phyloP scores from a whole-genome alignment of 2,329 filamentous ascomycete genomes.

The Aspergillus candidus region DNA sequence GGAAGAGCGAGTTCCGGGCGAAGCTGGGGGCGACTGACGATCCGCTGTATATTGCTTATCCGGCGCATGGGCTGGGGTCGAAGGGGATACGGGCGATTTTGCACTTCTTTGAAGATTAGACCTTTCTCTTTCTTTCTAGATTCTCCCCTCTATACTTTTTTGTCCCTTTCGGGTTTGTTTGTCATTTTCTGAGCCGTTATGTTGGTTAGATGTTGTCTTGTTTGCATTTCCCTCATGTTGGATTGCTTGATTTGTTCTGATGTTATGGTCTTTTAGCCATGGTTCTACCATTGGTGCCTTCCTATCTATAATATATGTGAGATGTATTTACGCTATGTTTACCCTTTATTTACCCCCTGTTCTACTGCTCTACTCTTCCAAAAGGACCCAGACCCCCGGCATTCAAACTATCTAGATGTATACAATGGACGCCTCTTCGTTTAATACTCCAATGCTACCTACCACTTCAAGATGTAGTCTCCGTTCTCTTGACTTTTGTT shows the following conservation, averaged over 20 bases:
- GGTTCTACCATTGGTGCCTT: conserved; percentile 4
- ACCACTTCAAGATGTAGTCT: no score
- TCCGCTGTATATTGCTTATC: conserved; percentile 84
- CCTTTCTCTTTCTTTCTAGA: conserved; percentile 6
- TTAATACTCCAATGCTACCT: no score
- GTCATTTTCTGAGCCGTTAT: background rate
- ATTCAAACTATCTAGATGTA: no score
- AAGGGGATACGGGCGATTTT: conserved; percentile 78
- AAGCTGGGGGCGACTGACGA: conserved; percentile 85
- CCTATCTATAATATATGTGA: background rate
- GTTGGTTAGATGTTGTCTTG: background rate
- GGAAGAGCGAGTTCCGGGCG: conserved; percentile 83
- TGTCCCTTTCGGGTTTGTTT: background rate
- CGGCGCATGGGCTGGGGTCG: conserved; percentile 74
- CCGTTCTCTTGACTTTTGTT: no score
- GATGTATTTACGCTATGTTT: no score
- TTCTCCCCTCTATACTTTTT: background rate
- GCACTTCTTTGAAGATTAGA: conserved; percentile 72
- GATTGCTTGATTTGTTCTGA: background rate
- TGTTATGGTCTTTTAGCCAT: conserved; percentile 1
- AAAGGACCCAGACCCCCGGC: no score
- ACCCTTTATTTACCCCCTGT: no score
- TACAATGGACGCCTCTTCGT: no score
- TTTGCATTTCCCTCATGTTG: background rate
- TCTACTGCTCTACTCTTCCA: no score